Evolutionary conservation across 176 grass and related monocot genomes (phyloP).

Genomic region (Secale cereale): DNA sequence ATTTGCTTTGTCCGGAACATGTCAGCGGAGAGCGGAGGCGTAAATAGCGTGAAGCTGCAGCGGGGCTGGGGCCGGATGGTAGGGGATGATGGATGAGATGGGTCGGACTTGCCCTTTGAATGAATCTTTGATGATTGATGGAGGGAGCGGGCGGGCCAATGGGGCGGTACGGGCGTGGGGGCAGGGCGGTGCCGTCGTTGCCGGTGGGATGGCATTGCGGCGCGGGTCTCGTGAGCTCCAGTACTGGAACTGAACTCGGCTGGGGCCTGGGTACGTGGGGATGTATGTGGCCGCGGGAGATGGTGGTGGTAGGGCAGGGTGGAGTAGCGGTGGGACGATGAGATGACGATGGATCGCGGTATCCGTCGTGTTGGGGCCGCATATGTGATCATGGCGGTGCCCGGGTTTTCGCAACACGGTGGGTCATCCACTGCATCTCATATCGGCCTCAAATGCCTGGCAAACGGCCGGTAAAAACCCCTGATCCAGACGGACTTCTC

Average conservation of each 20-base stretch:
- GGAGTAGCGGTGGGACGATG: too few relatives aligned
- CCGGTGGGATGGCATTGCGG: background rate
- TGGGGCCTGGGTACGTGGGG: background rate
- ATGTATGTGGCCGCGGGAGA: background rate
- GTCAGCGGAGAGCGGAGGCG: too few relatives aligned
- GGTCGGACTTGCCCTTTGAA: background rate
- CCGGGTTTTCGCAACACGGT: too few relatives aligned
- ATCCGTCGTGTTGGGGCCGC: too few relatives aligned
- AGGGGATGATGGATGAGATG: background rate
- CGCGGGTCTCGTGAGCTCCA: constrained; percentile 11
- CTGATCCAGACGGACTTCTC: too few relatives aligned
- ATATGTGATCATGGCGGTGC: too few relatives aligned
- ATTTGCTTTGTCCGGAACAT: background rate
- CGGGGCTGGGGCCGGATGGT: background rate
- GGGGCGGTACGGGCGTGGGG: background rate
- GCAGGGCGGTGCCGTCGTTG: background rate
- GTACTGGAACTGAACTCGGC: background rate
- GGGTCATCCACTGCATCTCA: too few relatives aligned
- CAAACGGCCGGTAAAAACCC: too few relatives aligned
- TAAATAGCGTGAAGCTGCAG: too few relatives aligned
- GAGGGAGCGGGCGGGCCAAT: constrained; percentile 15
- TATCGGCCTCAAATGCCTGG: too few relatives aligned
- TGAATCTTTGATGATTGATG: constrained; percentile 32
- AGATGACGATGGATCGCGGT: too few relatives aligned
- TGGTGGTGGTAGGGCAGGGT: background rate